Conservation (phyloP, 805 yeast species). For the Blastobotrys parvus region DNA sequence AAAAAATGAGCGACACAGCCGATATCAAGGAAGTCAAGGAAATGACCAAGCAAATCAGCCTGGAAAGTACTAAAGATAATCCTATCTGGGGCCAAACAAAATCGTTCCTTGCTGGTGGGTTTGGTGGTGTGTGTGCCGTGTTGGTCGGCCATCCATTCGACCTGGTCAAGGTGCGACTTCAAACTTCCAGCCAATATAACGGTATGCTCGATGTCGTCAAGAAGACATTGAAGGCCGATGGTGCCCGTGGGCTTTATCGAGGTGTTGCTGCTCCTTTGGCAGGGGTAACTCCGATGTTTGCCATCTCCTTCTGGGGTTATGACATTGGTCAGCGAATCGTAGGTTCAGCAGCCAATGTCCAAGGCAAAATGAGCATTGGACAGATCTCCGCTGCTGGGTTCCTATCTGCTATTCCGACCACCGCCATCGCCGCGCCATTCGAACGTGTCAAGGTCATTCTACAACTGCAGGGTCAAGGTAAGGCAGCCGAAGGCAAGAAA, state of each 20-base stretch:
- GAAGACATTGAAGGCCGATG: conserved; percentile 63
- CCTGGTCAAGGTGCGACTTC: conserved; percentile 82
- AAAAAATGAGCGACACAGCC: conserved; percentile 19
- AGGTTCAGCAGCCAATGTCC: conserved; percentile 23
- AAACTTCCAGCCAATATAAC: conserved; percentile 54
- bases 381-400: conserved; percentile 90
- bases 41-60: too few species aligned
- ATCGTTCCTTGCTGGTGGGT: conserved; percentile 87
- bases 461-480: conserved; percentile 58
- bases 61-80: conserved; percentile 12
- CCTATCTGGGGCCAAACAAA: conserved; percentile 64
- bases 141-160: conserved; percentile 96
- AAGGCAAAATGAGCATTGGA: conserved; percentile 42
- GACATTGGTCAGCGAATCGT: conserved; percentile 84
- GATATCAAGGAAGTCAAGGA: too few species aligned
- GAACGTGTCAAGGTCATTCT: conserved; percentile 91
- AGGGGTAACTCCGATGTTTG: conserved; percentile 99
- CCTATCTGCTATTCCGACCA: conserved; percentile 89
- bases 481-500: conserved; percentile 30
- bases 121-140: conserved; percentile 95
- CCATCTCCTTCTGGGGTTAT: conserved; percentile 97
- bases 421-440: conserved; percentile 94
- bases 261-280: conserved; percentile 90
- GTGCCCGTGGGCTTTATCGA: conserved; percentile 74
- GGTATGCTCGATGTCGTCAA: conserved; percentile 61